Percentiles rank a stretch among this genome's conserved stretches.
Evolutionary conservation across 2,329 filamentous ascomycete species (phyloP).

Genomic region (Myriosclerotinia scirpicola): DNA sequence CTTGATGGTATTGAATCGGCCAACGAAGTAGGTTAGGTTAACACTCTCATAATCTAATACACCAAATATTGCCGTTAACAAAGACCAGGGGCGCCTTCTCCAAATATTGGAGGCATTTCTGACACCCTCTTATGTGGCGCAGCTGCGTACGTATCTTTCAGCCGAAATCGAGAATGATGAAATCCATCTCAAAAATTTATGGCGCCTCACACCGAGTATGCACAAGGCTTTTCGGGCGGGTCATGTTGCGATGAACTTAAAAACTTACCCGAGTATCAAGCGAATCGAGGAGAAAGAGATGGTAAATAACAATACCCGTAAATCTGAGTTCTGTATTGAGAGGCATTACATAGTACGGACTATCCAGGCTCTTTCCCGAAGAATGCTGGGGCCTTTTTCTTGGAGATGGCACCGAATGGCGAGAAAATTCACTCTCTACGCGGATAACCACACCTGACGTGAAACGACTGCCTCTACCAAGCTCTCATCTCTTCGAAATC

Average conservation of each 20-base stretch:
- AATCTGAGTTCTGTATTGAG: not conserved
- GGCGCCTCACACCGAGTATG: not conserved
- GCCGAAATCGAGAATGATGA: not conserved
- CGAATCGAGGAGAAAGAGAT: not conserved
- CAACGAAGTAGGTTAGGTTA: not conserved
- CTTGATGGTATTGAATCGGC: not conserved
- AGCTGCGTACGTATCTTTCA: not conserved
- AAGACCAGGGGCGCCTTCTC: not conserved
- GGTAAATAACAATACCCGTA: not conserved
- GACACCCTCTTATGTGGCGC: not conserved
- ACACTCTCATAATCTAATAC: not conserved
- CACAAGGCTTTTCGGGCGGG: not conserved
- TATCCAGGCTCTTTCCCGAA: not conserved
- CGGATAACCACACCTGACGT: not conserved
- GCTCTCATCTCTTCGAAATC: no score
- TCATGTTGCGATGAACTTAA: not conserved
- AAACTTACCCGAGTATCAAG: not conserved
- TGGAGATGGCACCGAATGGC: not conserved
- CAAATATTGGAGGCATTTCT: not conserved
- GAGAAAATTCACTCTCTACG: not conserved
- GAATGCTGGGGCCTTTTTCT: not conserved
- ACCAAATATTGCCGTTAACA: not conserved
- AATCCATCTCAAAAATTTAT: not conserved
- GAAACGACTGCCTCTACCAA: no score
- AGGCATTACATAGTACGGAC: not conserved